Conservation (phyloP, 371 early-diverging fungal species). For the Mortierella polycephala region DNA sequence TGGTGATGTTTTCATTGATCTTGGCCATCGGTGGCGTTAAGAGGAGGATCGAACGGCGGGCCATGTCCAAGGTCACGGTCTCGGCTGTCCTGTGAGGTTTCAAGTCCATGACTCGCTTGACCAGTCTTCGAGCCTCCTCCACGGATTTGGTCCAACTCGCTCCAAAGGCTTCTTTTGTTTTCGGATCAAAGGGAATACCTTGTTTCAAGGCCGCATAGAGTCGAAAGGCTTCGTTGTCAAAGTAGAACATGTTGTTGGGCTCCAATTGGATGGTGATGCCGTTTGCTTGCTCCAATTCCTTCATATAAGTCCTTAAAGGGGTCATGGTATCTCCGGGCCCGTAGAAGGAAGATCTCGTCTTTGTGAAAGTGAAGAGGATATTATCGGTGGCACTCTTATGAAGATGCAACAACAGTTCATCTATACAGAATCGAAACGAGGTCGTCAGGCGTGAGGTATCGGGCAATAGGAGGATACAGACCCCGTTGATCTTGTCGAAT, state of each 20-base stretch:
- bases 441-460: slow-evolving; percentile 27
- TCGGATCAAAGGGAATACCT: slow-evolving; percentile 27
- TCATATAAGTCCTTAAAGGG: slow-evolving; percentile 18
- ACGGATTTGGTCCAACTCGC: slow-evolving; percentile 46
- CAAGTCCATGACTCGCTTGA: slow-evolving; percentile 23
- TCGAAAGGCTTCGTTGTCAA: slow-evolving; percentile 49
- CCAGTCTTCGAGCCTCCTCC: slow-evolving; percentile 27
- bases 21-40: slow-evolving; percentile 39
- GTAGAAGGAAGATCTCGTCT: slow-evolving; percentile 37
- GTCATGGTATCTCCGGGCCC: slow-evolving; percentile 37
- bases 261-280: slow-evolving; percentile 19
- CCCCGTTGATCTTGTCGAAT: slow-evolving; percentile 30
- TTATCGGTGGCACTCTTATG: slow-evolving; percentile 37
- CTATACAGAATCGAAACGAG: slow-evolving; percentile 40
- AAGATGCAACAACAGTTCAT: slow-evolving; percentile 43
- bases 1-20: slow-evolving; percentile 39
- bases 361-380: slow-evolving; percentile 38
- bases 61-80: slow-evolving; percentile 43
- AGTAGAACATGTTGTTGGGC: slow-evolving; percentile 28
- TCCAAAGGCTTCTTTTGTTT: slow-evolving; percentile 22
- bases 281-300: slow-evolving; percentile 15
- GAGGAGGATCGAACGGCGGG: slow-evolving; percentile 27
- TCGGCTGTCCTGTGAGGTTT: slow-evolving; percentile 40
- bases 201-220: slow-evolving; percentile 38
- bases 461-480: slow-evolving; percentile 43